Evolutionary conservation across 129 eudicot genomes (phyloP), one percentile per base, ranked within the genome.

Genomic region (Escallonia rubra): DNA sequence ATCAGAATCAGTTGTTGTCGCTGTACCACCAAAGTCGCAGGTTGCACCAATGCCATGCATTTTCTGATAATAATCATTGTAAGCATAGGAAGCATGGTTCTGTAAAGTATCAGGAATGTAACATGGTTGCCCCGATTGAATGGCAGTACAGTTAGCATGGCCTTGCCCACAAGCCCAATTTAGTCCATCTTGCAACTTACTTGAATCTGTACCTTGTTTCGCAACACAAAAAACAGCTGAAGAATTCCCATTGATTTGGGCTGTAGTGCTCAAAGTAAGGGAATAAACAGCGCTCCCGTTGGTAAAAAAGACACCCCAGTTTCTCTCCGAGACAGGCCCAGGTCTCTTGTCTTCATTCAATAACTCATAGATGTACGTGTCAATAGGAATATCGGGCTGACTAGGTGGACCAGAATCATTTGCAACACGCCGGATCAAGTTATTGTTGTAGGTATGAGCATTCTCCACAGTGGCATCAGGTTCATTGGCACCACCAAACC

Each of bases 111-210:
- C 80, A 6, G 97, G 97, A 53, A 70, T 70, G 74, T 71, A 90
- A 68, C 97, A 90, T 10, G 90, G 83, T 50, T 84, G 81, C 43
- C 97, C 97, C 23, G 84, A 72, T 54, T 90, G 97, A 71, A 90
- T 84, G 59, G 89, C 91, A 15, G 75, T 68, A 59, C 97, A 90
- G 70, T 90, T 84, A 0, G 95, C 97, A 66, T 76, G 85, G 34
- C 91, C 97, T 14, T 53, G 83, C 56, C 97, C 95, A 65, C 97
- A 90, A 69, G 97, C 97, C 95, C 95, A 90, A 57, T 84, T 78
- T 61, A 90, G 66, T 13, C 97, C 97, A 56, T 76, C 78, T 63
- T 75, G 75, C 82, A 90, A 72, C 58, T 82, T 70, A 56, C 45
- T 70, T 2, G 73, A 43, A 13, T 90, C 91, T 1, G 95, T 83